These are phyloP conservation scores for Blastocystis sp. DNA, from an alignment of 352 stramenopile genomes.

Conservation along the genomic window DNA sequence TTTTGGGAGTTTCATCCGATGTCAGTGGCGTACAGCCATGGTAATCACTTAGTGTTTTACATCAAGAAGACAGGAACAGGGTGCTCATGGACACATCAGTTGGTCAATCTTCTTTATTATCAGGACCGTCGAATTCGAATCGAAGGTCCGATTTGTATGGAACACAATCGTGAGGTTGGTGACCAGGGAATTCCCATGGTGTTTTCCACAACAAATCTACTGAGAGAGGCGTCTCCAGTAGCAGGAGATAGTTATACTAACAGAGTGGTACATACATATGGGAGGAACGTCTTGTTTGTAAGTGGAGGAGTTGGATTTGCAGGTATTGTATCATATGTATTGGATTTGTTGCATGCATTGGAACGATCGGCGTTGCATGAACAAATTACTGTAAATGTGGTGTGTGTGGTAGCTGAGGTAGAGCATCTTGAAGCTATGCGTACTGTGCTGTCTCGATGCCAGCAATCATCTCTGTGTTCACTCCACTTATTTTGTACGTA, in stretches of 20 bases:
- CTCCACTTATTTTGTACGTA: background rate
- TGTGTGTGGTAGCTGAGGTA: background rate
- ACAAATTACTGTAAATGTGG: background rate
- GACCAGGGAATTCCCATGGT: background rate
- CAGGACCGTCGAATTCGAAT: background rate
- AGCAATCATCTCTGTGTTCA: background rate
- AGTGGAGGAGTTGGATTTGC: conserved; percentile 1
- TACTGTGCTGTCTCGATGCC: background rate
- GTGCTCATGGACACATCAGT: background rate
- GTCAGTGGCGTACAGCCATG: background rate
- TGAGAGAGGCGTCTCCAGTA: background rate
- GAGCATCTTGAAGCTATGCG: conserved; percentile 7
- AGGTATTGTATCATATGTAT: background rate
- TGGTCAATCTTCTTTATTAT: background rate
- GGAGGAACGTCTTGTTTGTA: conserved; percentile 8
- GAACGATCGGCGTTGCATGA: background rate
- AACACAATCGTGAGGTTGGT: background rate
- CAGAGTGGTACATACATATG: background rate
- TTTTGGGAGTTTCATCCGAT: background rate
- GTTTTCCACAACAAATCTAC: background rate
- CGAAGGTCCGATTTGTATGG: background rate
- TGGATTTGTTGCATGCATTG: background rate
- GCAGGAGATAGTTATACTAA: background rate
- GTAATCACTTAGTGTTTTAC: conserved; percentile 18
- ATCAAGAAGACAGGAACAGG: background rate